Evolutionary conservation across 75 land plant species (phyloP), one percentile per base, ranked within the genome.

Genomic region (Isoetes taiwanensis): DNA sequence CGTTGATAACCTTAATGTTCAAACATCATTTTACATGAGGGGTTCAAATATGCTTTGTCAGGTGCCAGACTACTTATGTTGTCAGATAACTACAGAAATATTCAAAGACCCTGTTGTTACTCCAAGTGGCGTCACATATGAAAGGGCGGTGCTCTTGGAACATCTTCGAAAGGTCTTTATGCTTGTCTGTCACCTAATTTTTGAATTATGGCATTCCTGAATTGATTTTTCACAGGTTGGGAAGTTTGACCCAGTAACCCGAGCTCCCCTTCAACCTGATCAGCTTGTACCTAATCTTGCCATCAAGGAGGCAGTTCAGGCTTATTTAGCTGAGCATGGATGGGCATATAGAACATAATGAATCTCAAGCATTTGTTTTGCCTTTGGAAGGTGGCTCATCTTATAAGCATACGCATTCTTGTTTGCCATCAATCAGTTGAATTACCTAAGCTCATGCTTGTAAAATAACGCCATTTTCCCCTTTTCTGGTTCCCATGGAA

Each of bases 111-210:
- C 97, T 32, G 94, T 90, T 17, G 78, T 86, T 30, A 74, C 85
- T 40, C 84, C 88, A 11, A 83, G 88, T 62, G 97, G 97, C 3
- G 61, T 90, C 28, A 86, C 87, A 3, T 90, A 86, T 62, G 94
- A 90, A 61, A 72, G 94, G 56, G 77, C 82, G 4, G 76, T 76
- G 25, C 37, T 86, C 30, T 57, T 90, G 55, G 84, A 90, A 25
- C 94, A 86, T 67, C 69, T 90, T 10, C 43, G 69, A n/a, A 86
- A 76, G 97, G 97, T 86, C n/a, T n/a, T n/a, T n/a, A n/a, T n/a
- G n/a, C n/a, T n/a, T n/a, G n/a, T n/a, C n/a, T n/a, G n/a, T n/a
- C n/a, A n/a, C n/a, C n/a, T n/a, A n/a, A n/a, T n/a, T n/a, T n/a
- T n/a, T n/a, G n/a, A n/a, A n/a, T n/a, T n/a, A n/a, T n/a, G n/a